A percentile compares a stretch with the other conserved stretches of the same genome.
These are phyloP conservation scores for Ceratobasidium sp. DNA, from an alignment of 1,284 basidiomycete genomes.

Conservation along the genomic window DNA sequence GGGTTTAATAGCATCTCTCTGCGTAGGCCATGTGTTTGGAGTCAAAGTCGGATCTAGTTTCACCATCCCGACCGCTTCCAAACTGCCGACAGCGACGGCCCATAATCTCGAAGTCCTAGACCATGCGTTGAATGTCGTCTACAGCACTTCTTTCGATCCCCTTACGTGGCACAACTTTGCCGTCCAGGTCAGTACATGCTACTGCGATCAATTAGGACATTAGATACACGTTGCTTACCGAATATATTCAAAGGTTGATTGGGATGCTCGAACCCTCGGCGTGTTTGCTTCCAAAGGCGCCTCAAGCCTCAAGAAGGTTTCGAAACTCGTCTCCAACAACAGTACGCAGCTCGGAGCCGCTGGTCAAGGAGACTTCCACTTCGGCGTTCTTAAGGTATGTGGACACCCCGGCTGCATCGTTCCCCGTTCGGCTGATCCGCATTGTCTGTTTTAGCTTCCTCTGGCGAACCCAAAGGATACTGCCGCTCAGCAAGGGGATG, in stretches of 20 bases:
- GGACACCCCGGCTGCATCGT: not conserved
- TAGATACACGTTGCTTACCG: no score
- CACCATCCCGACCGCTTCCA: conserved; percentile 58
- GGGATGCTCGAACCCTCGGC: conserved; percentile 55
- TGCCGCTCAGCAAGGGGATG: conserved; percentile 49
- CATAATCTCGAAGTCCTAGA: conserved; percentile 55
- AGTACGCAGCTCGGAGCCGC: conserved; percentile 39
- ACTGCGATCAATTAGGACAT: not conserved
- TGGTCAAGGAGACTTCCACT: conserved; percentile 46
- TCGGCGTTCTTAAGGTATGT: conserved; percentile 8
- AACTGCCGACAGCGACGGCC: conserved; percentile 10
- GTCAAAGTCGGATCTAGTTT: conserved; percentile 29
- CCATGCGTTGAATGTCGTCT: conserved; percentile 58
- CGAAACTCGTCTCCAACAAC: conserved; percentile 30
- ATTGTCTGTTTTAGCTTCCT: conserved; percentile 59
- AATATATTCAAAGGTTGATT: conserved; percentile 56
- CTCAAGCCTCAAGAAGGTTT: conserved; percentile 38
- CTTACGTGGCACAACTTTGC: conserved; percentile 45
- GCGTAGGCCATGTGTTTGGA: not conserved
- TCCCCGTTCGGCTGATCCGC: not conserved
- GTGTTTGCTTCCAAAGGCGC: conserved; percentile 39
- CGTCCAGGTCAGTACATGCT: conserved; percentile 31
- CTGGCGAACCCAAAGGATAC: conserved; percentile 62
- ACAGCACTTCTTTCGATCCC: conserved; percentile 40
- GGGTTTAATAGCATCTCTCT: conserved; percentile 59